Conservation (phyloP, 768 basidiomycete species). For the Mycena kentingensis region DNA sequence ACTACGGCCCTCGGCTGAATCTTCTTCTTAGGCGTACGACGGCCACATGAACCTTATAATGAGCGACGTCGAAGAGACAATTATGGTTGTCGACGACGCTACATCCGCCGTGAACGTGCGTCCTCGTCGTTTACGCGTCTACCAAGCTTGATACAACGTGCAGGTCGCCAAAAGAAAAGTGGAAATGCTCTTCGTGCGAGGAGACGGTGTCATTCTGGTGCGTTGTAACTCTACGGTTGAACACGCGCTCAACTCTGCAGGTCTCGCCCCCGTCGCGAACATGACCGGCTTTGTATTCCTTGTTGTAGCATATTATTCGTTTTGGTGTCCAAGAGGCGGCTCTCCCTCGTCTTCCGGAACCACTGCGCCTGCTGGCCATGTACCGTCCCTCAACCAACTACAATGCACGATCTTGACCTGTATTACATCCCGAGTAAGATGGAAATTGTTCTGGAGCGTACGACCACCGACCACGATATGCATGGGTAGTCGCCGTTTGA, state of each 20-base stretch:
- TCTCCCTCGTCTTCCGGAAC: conserved; percentile 63
- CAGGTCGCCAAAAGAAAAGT: conserved; percentile 92
- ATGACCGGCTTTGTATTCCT: conserved; percentile 37
- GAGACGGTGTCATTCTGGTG: conserved; percentile 96
- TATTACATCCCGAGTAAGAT: conserved; percentile 19
- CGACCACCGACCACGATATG: conserved; percentile 59
- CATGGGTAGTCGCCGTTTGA: conserved; percentile 67
- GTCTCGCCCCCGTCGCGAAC: conserved; percentile 81
- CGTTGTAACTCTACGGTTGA: conserved; percentile 33
- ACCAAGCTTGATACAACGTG: not conserved
- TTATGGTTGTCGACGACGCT: conserved; percentile 94
- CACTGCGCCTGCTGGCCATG: conserved; percentile 67
- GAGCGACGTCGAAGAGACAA: conserved; percentile 96
- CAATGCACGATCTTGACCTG: conserved; percentile 76
- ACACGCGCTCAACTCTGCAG: conserved; percentile 37
- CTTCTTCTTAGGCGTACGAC: conserved; percentile 82
- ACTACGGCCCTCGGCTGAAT: conserved; percentile 12
- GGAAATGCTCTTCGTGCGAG: conserved; percentile 98
- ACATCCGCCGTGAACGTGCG: conserved; percentile 67
- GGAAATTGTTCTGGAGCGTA: conserved; percentile 29
- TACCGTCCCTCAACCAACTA: conserved; percentile 75
- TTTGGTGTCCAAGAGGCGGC: conserved; percentile 25
- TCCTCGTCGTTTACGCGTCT: conserved; percentile 2
- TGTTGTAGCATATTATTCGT: conserved; percentile 9
- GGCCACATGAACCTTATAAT: conserved; percentile 99